A percentile compares a stretch with the other conserved stretches of the same genome.
phyloP scores from a whole-genome alignment of 495 filamentous ascomycete genomes.

The Penicillium lagena region DNA sequence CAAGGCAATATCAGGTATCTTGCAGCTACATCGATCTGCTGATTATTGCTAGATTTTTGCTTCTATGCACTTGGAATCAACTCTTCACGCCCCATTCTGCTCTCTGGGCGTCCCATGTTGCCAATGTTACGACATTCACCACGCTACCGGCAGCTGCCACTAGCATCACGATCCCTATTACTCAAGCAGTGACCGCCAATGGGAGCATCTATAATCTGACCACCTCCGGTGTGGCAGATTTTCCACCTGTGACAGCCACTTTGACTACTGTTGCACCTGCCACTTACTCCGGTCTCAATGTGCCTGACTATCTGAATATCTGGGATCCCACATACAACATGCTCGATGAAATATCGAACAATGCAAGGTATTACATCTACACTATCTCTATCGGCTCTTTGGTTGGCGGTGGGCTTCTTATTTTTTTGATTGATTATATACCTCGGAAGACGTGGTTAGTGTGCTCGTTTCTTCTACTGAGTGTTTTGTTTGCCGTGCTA shows the following conservation, averaged over 20 bases:
- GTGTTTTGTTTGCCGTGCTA: slow-evolving; percentile 1
- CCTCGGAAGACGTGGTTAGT: slow-evolving; percentile 2
- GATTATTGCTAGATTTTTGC: slow-evolving; percentile 35
- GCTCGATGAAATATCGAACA: slow-evolving; percentile 14
- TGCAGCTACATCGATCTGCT: slow-evolving; percentile 28
- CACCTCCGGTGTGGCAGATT: slow-evolving; percentile 12
- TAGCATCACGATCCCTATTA: not conserved
- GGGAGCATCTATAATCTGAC: slow-evolving; percentile 1
- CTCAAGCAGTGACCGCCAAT: not conserved
- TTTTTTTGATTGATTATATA: slow-evolving; percentile 13
- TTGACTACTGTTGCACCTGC: not conserved
- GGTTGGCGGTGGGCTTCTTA: not conserved
- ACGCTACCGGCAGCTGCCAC: not conserved
- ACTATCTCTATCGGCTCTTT: slow-evolving; percentile 20
- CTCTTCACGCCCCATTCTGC: slow-evolving; percentile 14
- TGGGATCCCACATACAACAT: slow-evolving; percentile 7
- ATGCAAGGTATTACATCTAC: slow-evolving; percentile 17
- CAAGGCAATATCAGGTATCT: slow-evolving; percentile 30
- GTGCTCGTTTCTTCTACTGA: not conserved
- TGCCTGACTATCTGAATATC: slow-evolving; percentile 6
- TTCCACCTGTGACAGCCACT: slow-evolving; percentile 2
- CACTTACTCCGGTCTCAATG: slow-evolving; percentile 2
- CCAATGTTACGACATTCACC: not conserved
- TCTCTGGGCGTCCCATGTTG: not conserved
- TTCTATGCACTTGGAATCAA: slow-evolving; percentile 39